Evolutionary conservation across 257 asterid genomes (phyloP).

Genomic region (Solanum clarkiae): DNA sequence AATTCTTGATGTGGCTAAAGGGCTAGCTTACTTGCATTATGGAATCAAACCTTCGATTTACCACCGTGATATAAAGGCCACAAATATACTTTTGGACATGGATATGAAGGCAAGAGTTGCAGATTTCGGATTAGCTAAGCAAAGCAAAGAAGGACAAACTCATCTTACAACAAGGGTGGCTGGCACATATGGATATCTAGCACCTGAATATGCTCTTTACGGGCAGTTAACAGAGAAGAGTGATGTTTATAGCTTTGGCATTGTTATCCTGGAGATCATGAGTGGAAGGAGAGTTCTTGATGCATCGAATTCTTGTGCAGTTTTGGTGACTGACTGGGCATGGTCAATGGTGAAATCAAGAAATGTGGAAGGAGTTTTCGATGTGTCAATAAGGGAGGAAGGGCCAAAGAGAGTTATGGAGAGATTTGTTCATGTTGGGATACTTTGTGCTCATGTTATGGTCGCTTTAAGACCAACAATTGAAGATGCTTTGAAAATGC

Average conservation of each 20-base stretch:
- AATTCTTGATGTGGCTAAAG: constrained; percentile 49
- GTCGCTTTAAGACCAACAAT: constrained; percentile 51
- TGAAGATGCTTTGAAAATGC: constrained; percentile 55
- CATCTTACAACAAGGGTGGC: constrained; percentile 60
- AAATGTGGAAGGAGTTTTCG: constrained; percentile 19
- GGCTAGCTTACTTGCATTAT: constrained; percentile 45
- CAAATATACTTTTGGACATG: constrained; percentile 47
- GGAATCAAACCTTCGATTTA: constrained; percentile 49
- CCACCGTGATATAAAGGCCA: constrained; percentile 47
- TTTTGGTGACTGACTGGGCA: constrained; percentile 53
- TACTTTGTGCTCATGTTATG: constrained; percentile 56
- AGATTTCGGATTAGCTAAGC: constrained; percentile 54
- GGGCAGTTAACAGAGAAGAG: constrained; percentile 53
- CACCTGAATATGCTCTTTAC: constrained; percentile 49
- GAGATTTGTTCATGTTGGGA: constrained; percentile 41
- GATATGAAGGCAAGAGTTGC: constrained; percentile 42
- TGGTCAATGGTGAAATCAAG: constrained; percentile 29
- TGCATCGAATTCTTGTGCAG: constrained; percentile 12
- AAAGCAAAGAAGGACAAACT: constrained; percentile 39
- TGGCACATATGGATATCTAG: constrained; percentile 51
- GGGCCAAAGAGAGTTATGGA: constrained; percentile 52
- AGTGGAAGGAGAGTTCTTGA: constrained; percentile 45
- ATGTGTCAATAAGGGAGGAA: constrained; percentile 21
- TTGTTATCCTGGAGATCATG: constrained; percentile 43
- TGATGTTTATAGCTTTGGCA: constrained; percentile 47